Base-by-base conservation (phyloP, 148 eudicot species). In the Talinum fruticosum region DNA sequence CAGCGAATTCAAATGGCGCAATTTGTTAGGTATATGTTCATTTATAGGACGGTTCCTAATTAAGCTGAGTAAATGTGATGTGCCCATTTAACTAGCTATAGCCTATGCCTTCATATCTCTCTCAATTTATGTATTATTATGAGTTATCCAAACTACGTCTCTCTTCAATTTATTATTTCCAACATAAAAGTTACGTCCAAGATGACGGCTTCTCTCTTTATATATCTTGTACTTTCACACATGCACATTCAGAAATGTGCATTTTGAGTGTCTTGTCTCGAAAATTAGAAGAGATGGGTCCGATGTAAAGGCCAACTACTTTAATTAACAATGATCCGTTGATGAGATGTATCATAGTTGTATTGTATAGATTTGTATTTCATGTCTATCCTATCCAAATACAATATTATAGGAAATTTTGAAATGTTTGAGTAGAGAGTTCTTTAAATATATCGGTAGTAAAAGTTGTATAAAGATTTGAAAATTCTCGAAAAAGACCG, bases 11-110 rank as follows among this genome's bases (percentile, higher is more conserved):
- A 54, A 54, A 8, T 19, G 24, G 24, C 8, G 21, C 61, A 54
- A 24, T 54, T 54, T 19, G 61, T 54, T 54, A 66, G 69, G 69
- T 66, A 30, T 66, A 30, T 32, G 16, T 12, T 66, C 69, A 66
- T 66, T 66, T 66, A 66, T 28, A 66, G 69, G 69, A 32, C 69
- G 69, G 37, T 30, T 66, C 19, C 69, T 66, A n/a, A n/a, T n/a
- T n/a, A 66, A 28, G 36, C 37, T 66, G 21, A 66, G 36, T 66
- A 66, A 66, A 66, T 66, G 69, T 66, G 69, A 66, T 66, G 69
- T 66, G 69, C 69, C 69, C 69, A 66, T 66, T 66, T 32, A 66
- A 66, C 69, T 66, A 32, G 33, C 24, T 3, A 5, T 26, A 8
- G 37, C 44, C 3, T 38, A 4, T 18, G 10, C 23, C 69, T 6